These are phyloP conservation scores for Truncatella angustata DNA, from an alignment of 2,329 filamentous ascomycete genomes.

Conservation along the genomic window DNA sequence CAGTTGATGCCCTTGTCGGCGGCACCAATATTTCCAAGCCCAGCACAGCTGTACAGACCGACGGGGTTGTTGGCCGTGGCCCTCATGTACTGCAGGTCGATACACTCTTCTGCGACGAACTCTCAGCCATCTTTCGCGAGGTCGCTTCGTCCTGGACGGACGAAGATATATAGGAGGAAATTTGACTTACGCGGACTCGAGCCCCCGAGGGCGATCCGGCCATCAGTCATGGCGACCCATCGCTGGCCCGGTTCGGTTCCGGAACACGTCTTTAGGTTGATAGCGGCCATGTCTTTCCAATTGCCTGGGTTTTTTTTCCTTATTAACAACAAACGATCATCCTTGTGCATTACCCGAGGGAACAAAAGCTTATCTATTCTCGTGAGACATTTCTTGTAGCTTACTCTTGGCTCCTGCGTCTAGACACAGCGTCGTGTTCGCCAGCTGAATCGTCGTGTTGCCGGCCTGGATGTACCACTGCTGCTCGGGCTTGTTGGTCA, in stretches of 20 bases:
- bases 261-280: conserved; percentile 32
- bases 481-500: conserved; percentile 32
- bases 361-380: neutral
- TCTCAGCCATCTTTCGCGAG: conserved; percentile 7
- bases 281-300: conserved; percentile 39
- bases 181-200: conserved; percentile 32
- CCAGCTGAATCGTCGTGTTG: conserved; percentile 35
- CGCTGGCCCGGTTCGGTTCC: conserved; percentile 32
- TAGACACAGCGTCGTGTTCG: conserved; percentile 35
- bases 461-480: conserved; percentile 38
- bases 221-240: conserved; percentile 36
- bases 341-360: neutral
- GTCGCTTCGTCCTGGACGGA: neutral
- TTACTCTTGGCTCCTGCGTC: conserved; percentile 29
- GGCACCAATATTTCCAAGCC: conserved; percentile 36
- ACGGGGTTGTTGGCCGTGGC: conserved; percentile 40
- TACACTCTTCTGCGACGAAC: conserved; percentile 31
- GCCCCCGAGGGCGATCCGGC: conserved; percentile 34
- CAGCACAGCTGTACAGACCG: conserved; percentile 37
- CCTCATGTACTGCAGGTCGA: conserved; percentile 40
- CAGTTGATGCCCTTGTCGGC: conserved; percentile 41
- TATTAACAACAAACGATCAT: neutral
- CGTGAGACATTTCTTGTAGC: neutral
- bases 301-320: conserved; percentile 23
- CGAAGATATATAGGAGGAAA: neutral